Percentiles rank a stretch among this genome's conserved stretches.
Evolutionary conservation across 108 stramenopile species (phyloP).

Genomic region (Asterionellopsis glacialis): DNA sequence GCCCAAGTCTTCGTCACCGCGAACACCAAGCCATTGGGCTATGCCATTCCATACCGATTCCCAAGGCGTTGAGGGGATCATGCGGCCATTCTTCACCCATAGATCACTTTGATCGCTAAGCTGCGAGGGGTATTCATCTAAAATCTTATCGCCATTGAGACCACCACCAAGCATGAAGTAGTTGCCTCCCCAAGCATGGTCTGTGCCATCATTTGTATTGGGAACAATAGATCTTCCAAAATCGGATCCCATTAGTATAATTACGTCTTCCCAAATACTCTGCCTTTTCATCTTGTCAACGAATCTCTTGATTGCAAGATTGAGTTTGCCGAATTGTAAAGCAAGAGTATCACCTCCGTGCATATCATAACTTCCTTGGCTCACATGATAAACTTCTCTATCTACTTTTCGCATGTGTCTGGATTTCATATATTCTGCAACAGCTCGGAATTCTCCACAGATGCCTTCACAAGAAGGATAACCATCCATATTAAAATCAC

Average conservation of each 20-base stretch:
- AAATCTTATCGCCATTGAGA: slow-evolving; percentile 26
- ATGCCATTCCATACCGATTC: slow-evolving; percentile 44
- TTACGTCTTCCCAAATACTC: slow-evolving; percentile 35
- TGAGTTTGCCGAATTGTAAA: slow-evolving; percentile 8
- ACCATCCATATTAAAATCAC: slow-evolving; percentile 29
- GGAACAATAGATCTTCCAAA: slow-evolving; percentile 38
- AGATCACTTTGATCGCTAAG: not conserved
- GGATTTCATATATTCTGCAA: slow-evolving; percentile 35
- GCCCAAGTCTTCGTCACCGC: slow-evolving; percentile 15
- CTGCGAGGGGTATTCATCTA: slow-evolving; percentile 28
- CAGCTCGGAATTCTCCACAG: slow-evolving; percentile 3
- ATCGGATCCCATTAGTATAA: slow-evolving; percentile 28
- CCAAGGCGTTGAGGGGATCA: slow-evolving; percentile 51
- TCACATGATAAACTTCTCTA: slow-evolving; percentile 54
- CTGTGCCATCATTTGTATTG: slow-evolving; percentile 34
- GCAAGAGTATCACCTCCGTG: slow-evolving; percentile 19
- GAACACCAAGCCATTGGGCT: slow-evolving; percentile 42
- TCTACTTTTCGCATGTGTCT: slow-evolving; percentile 29
- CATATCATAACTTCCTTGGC: slow-evolving; percentile 57
- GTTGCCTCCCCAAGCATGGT: slow-evolving; percentile 38
- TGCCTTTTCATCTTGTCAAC: slow-evolving; percentile 25
- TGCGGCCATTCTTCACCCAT: slow-evolving; percentile 25
- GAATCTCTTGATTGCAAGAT: slow-evolving; percentile 25
- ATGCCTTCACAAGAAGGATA: not conserved
- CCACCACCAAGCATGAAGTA: slow-evolving; percentile 26